Evolutionary conservation across 2,329 filamentous ascomycete genomes (phyloP), one percentile per base, ranked within the genome.

Genomic region (Penicillium freii): DNA sequence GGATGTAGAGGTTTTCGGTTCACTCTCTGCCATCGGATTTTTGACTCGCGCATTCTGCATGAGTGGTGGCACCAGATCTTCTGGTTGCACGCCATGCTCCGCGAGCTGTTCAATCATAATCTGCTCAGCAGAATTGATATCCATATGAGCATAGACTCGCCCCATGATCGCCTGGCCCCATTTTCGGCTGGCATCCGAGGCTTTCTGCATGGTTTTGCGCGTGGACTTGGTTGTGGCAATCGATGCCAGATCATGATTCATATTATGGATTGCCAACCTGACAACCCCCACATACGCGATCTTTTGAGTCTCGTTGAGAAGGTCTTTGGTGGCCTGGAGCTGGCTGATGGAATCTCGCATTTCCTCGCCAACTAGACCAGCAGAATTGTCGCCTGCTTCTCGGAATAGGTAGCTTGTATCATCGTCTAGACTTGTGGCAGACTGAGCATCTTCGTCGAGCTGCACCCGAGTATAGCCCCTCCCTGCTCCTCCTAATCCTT

Each of bases 111-210:
- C 94, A 65, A 99, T 97, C 94, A 99, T 99, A 73, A 99, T 81
- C 78, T 99, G 94, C 75, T 99, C 94, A 57, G 76, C 74, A 34
- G 88, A 81, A 69, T 87, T 92, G 68, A 99, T 95, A 59, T 99
- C 94, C 94, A 99, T 99, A 75, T 99, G 94, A 13, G 86, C 80
- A 73, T 97, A 99, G 13, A 99, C 74, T 25, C 93, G 86, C 59
- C 97, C 86, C 92, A 99, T 99, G 83, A 96, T 96, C 78, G 95
- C 95, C 73, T 99, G 94, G 56, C 90, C 87, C 93, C 93, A 99
- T 89, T 97, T 97, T 74, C 89, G 89, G 78, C 90, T 88, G 36
- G 87, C 84, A 73, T 97, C 94, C 11, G 86, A 78, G 0, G 89
- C 85, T 59, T 88, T 78, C 31, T 84, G 81, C 11, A 92, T 73